Evolutionary conservation across 2,329 filamentous ascomycete species (phyloP), one percentile per base, ranked within the genome.

Genomic region (Talaromyces sp.): DNA sequence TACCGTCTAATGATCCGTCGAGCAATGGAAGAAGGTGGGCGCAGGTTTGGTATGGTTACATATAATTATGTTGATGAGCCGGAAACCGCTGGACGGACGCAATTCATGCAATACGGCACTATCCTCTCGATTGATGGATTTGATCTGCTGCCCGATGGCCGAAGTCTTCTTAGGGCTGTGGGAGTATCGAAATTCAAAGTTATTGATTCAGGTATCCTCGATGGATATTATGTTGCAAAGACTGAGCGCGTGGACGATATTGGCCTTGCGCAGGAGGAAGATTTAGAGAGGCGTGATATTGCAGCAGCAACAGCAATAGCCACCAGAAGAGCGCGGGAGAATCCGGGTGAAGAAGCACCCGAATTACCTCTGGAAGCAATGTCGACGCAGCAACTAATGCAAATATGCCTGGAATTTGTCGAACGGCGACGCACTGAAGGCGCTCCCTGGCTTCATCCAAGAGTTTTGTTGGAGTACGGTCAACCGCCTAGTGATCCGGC

Each of bases 1-100:
- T 96, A 96, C 71, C 85, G 91, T 8, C 80, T 94, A n/a, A 94
- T 96, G 91, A 88, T 96, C 41, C 83, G 88, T 53, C 85, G 91
- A 38, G 88, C 86, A 0, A 78, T 95, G 57, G 88, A 92, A 63
- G 79, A 68, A 59, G 85, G 86, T 0, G 85, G 88, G 62, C 80
- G 85, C 14, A 89, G 85, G 26, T 96, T 97, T 69, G 92, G 92
- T 26, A 96, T 96, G 89, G 83, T 96, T 19, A 82, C 90, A 69
- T 86, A 87, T 63, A 89, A 88, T 65, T 78, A 79, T 52, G 74
- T 74, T n/a, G 74, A 77, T 26, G 73, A 79, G 61, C 70, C 86
- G 72, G 82, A 80, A 3, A 79, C 80, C 10, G 72, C 86, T 3
- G 84, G 76, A 54, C 72, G 64, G 60, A 78, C 76, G 1, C 80